phyloP scores from a whole-genome alignment of 345 rosid species.

The Aquilaria yunnanensis region DNA sequence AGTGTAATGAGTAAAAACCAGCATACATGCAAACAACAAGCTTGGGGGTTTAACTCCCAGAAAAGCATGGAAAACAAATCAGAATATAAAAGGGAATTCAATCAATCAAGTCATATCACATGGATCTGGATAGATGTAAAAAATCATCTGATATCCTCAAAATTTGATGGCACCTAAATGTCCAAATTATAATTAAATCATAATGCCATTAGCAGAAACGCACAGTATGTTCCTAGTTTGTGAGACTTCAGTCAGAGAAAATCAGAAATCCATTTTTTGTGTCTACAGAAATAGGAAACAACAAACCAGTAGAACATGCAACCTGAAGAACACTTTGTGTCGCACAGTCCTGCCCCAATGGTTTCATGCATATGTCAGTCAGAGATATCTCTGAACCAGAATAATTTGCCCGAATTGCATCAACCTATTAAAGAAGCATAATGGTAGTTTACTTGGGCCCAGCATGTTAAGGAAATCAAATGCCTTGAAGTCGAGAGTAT shows the following conservation, averaged over 20 bases:
- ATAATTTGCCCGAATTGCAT: constrained; percentile 72
- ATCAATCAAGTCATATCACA: too few species aligned
- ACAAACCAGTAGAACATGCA: constrained; percentile 12
- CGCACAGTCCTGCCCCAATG: constrained; percentile 91
- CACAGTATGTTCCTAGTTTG: neutral
- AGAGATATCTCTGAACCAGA: constrained; percentile 77
- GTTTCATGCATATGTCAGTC: constrained; percentile 93
- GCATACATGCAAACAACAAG: neutral
- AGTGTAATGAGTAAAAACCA: neutral
- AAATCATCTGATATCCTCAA: neutral
- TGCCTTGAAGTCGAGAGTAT: neutral
- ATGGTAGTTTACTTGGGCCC: constrained; percentile 2
- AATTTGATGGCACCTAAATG: neutral
- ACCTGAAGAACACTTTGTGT: constrained; percentile 96
- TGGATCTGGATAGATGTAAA: constrained; percentile 1
- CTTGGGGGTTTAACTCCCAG: too few species aligned
- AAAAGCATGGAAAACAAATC: too few species aligned
- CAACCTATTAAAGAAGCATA: constrained; percentile 49
- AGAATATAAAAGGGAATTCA: too few species aligned
- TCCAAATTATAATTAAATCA: constrained; percentile 2
- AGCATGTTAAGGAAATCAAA: constrained; percentile 1
- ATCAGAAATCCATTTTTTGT: neutral
- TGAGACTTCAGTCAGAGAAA: neutral
- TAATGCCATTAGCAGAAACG: constrained; percentile 1
- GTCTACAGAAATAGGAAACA: neutral